Percentiles rank a stretch among this genome's conserved stretches.
Evolutionary conservation across 2,329 filamentous ascomycete species (phyloP).

Genomic region (Aspergillus tamarii): DNA sequence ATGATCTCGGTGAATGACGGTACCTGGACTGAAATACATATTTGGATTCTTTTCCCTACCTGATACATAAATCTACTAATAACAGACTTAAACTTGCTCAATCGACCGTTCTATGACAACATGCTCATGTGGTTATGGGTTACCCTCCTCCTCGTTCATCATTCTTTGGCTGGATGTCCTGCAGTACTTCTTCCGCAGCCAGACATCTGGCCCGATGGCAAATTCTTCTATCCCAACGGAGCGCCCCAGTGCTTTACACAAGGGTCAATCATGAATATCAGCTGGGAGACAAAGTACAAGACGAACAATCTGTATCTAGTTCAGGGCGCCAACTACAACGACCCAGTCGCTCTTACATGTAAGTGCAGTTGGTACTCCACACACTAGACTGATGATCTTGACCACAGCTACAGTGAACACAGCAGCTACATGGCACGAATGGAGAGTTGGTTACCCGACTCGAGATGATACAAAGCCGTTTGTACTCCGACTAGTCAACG

Average conservation of each 20-base stretch:
- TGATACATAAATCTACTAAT: no score
- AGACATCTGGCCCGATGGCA: background rate
- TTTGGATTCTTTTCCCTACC: background rate
- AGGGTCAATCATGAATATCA: background rate
- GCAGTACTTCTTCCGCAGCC: background rate
- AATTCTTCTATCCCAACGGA: background rate
- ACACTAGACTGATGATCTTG: background rate
- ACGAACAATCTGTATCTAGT: background rate
- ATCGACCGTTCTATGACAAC: background rate
- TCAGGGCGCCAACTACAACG: background rate
- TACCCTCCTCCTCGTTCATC: background rate
- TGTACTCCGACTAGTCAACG: background rate
- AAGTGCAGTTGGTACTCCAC: background rate
- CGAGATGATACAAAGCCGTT: background rate
- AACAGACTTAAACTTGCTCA: background rate
- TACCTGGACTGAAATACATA: no score
- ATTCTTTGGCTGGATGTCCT: background rate
- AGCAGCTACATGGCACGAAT: background rate
- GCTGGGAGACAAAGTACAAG: background rate
- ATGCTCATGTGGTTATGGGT: background rate
- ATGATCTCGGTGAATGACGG: background rate
- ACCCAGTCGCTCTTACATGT: background rate
- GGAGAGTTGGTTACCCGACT: background rate
- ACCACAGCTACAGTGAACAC: background rate
- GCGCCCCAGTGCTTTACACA: background rate